phyloP scores from a whole-genome alignment of 306 rosid genomes.

The Bauhinia variegata region DNA sequence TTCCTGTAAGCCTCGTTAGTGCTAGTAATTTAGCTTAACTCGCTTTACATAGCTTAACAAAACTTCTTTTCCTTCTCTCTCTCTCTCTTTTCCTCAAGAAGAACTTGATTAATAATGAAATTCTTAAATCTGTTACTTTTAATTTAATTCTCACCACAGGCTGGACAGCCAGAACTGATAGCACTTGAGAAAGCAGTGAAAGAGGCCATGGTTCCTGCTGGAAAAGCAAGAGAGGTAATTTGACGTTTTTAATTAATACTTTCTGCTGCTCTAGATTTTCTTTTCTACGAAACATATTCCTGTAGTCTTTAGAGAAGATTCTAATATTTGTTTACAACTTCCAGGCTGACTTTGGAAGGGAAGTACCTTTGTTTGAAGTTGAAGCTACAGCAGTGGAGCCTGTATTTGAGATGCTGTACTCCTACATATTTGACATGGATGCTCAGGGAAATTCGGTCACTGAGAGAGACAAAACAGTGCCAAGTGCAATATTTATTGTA shows the following conservation, averaged over 20 bases:
- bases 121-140: constrained; percentile 19
- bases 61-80: not conserved
- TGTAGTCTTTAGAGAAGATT: constrained; percentile 9
- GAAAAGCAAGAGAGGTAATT: constrained; percentile 86
- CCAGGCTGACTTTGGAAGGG: constrained; percentile 90
- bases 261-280: constrained; percentile 13
- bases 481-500: constrained; percentile 79
- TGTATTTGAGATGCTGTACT: constrained; percentile 75
- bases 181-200: constrained; percentile 86
- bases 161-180: constrained; percentile 87
- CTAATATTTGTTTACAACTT: constrained; percentile 32
- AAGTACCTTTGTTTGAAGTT: constrained; percentile 83
- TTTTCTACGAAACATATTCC: not conserved
- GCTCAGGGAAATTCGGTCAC: constrained; percentile 48
- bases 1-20: constrained; percentile 58
- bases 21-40: not conserved
- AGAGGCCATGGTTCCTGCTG: constrained; percentile 86
- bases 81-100: not conserved
- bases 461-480: constrained; percentile 65
- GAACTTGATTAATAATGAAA: not conserved
- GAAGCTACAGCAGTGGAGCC: constrained; percentile 90
- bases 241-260: not conserved
- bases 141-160: constrained; percentile 47
- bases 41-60: not conserved
- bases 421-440: constrained; percentile 74